phyloP scores from a whole-genome alignment of 2,329 filamentous ascomycete species.

The Fusarium subglutinans region DNA sequence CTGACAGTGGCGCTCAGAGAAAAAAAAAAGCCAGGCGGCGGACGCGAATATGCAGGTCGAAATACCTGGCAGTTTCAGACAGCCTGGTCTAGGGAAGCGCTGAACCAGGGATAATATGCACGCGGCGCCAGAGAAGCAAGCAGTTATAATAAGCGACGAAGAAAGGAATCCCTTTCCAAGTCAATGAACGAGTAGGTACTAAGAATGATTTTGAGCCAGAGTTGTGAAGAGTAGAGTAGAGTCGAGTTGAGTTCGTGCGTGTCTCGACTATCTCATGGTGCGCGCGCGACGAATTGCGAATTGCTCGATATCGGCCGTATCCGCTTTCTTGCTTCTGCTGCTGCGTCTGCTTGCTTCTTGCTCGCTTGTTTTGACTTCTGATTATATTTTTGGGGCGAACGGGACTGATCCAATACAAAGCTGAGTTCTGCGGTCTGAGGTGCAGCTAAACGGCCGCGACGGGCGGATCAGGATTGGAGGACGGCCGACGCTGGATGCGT shows the following conservation, averaged over 20 bases:
- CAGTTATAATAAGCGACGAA: conserved; percentile 24
- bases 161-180: conserved; percentile 33
- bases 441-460: conserved; percentile 38
- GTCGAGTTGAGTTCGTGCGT: conserved; percentile 37
- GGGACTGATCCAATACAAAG: conserved; percentile 24
- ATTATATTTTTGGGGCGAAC: conserved; percentile 32
- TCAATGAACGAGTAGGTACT: conserved; percentile 38
- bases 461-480: conserved; percentile 35
- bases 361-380: conserved; percentile 11
- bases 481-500: conserved; percentile 33
- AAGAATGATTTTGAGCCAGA: conserved; percentile 34
- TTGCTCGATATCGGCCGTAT: conserved; percentile 47
- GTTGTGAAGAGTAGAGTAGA: conserved; percentile 38
- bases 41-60: conserved; percentile 43
- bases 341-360: conserved; percentile 28
- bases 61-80: conserved; percentile 44
- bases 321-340: conserved; percentile 26
- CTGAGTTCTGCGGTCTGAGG: conserved; percentile 10
- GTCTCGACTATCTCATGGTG: conserved; percentile 57
- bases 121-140: conserved; percentile 30
- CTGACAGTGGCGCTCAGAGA: conserved; percentile 23
- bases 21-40: conserved; percentile 36
- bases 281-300: conserved; percentile 45
- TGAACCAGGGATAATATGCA: conserved; percentile 34
- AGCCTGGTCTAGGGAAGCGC: conserved; percentile 31